phyloP scores from a whole-genome alignment of 2,329 filamentous ascomycete species.

The Sporothrix dimorphospora region DNA sequence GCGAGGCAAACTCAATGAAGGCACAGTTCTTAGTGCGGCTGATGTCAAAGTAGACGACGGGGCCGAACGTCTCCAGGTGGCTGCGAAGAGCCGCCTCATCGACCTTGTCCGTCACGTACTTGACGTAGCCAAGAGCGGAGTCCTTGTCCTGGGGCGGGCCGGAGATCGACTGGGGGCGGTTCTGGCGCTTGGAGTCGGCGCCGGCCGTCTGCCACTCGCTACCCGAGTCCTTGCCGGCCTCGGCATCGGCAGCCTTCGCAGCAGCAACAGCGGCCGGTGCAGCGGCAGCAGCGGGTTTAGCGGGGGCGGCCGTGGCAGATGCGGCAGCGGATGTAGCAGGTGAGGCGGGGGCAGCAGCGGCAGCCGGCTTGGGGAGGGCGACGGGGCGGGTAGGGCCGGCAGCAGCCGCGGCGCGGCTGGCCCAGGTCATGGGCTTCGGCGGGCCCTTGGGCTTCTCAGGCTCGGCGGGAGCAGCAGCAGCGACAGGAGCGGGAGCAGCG shows the following conservation, averaged over 20 bases:
- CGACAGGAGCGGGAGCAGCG: constrained; percentile 56
- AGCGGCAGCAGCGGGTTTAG: constrained; percentile 43
- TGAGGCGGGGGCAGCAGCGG: constrained; percentile 56
- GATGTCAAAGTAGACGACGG: constrained; percentile 74
- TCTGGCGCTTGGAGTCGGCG: constrained; percentile 81
- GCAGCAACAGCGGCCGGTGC: constrained; percentile 41
- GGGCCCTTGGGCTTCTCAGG: constrained; percentile 53
- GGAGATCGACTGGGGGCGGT: constrained; percentile 69
- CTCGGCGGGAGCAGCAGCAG: constrained; percentile 51
- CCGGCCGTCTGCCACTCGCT: constrained; percentile 88
- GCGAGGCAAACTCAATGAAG: constrained; percentile 88
- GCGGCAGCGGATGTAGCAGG: constrained; percentile 57
- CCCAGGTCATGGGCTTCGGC: constrained; percentile 73
- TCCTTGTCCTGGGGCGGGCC: constrained; percentile 68
- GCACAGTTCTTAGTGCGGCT: constrained; percentile 93
- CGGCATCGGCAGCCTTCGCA: constrained; percentile 24
- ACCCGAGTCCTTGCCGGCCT: constrained; percentile 56
- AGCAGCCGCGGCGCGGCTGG: constrained; percentile 66
- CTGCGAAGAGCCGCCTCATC: constrained; percentile 71
- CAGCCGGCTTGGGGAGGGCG: constrained; percentile 63
- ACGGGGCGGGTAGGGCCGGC: constrained; percentile 56
- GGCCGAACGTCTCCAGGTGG: constrained; percentile 71
- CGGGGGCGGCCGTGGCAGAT: constrained; percentile 52
- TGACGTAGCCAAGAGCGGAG: constrained; percentile 84
- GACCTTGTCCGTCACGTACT: constrained; percentile 91